phyloP scores from a whole-genome alignment of 2,329 filamentous ascomycete genomes.

The Cytospora leucostoma region DNA sequence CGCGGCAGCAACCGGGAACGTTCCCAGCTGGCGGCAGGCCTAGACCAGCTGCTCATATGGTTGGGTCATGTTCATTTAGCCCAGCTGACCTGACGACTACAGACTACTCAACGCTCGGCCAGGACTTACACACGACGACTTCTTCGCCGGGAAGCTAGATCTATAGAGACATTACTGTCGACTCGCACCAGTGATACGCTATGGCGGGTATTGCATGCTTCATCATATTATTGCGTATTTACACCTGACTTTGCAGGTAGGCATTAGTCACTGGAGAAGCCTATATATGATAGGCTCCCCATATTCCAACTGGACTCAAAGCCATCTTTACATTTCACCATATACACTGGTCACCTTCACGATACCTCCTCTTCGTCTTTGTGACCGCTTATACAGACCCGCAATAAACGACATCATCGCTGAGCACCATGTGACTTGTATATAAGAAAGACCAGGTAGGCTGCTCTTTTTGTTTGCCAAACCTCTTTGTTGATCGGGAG shows the following conservation, averaged over 20 bases:
- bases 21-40: neutral
- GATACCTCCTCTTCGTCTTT: conserved; percentile 12
- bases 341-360: conserved; percentile 5
- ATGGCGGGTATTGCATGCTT: neutral
- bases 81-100: neutral
- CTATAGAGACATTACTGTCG: neutral
- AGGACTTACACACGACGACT: neutral
- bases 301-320: conserved; percentile 7
- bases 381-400: conserved; percentile 1
- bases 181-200: neutral
- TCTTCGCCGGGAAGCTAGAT: neutral
- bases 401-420: conserved; percentile 19
- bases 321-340: neutral
- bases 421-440: conserved; percentile 16
- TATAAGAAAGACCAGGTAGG: conserved; percentile 19
- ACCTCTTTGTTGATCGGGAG: conserved; percentile 8
- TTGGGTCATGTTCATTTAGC: neutral
- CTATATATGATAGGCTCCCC: conserved; percentile 1
- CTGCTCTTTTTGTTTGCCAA: conserved; percentile 9
- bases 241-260: neutral
- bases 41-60: neutral
- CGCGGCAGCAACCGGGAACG: neutral
- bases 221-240: neutral
- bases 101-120: neutral
- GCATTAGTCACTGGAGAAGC: neutral